Percentiles rank a stretch among this genome's conserved stretches.
phyloP scores from a whole-genome alignment of 495 filamentous ascomycete species.

The Amphirosellinia nigrospora region DNA sequence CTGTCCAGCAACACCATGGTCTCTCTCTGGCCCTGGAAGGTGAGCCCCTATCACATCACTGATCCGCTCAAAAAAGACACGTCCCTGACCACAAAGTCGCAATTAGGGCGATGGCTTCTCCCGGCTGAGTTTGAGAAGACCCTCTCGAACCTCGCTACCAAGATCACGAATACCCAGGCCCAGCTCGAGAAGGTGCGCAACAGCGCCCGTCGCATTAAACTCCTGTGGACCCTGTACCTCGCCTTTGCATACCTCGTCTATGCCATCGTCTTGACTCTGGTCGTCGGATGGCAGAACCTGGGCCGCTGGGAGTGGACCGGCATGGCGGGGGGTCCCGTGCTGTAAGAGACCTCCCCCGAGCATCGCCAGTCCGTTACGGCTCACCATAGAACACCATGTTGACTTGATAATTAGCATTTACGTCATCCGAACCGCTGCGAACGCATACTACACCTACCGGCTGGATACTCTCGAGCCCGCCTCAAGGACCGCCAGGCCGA shows the following conservation, averaged over 20 bases:
- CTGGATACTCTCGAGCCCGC: constrained; percentile 69
- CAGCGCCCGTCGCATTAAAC: constrained; percentile 77
- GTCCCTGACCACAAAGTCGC: constrained; percentile 18
- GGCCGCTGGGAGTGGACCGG: constrained; percentile 75
- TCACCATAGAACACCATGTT: constrained; percentile 29
- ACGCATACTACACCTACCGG: constrained; percentile 80
- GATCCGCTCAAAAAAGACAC: not conserved
- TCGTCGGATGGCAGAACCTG: constrained; percentile 85
- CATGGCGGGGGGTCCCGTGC: constrained; percentile 76
- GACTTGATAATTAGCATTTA: constrained; percentile 64
- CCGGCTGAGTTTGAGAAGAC: constrained; percentile 92
- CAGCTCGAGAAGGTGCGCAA: constrained; percentile 75
- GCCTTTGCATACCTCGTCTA: constrained; percentile 89
- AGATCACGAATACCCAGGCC: constrained; percentile 74
- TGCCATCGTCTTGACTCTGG: constrained; percentile 76
- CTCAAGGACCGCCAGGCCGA: constrained; percentile 77
- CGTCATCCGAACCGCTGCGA: constrained; percentile 61
- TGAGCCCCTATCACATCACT: constrained; percentile 40
- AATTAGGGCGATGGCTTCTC: constrained; percentile 75
- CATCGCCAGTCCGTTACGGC: not conserved
- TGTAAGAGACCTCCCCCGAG: constrained; percentile 57
- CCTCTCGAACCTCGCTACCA: constrained; percentile 77
- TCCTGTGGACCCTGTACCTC: constrained; percentile 87
- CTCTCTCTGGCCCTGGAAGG: constrained; percentile 82
- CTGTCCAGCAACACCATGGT: constrained; percentile 63